Base-by-base conservation (phyloP, 352 stramenopile species). In the Phytopythium aichiense region DNA sequence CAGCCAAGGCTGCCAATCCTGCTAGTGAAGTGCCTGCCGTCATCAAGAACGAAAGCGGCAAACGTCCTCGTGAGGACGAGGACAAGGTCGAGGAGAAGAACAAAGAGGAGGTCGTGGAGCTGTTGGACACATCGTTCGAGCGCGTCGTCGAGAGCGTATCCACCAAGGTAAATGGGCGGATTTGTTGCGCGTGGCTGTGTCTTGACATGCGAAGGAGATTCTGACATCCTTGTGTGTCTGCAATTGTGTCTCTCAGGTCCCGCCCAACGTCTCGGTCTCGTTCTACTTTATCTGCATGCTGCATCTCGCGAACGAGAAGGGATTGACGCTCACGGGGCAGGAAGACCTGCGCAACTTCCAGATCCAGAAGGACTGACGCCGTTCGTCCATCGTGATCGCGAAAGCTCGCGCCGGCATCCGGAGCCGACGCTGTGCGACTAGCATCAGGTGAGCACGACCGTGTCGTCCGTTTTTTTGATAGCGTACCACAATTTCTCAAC, bases 251-350 rank as follows among this genome's bases (percentile, higher is more conserved):
- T n/a, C 59, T 13, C 45, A 92, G 82, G 87, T 94, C 23, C 95
- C 98, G 37, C 75, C 87, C 46, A 97, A 98, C 63, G 96, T 98
- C 9, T 98, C 96, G 5, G 79, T 99, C 18, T 96, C 97, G 12
- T 99, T 99, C 77, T 99, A 99, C 78, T 99, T 99, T 64, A 99
- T 99, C 61, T 99, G 95, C 65, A 88, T 99, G 64, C 77, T 99
- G n/a, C 97, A 99, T 76, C 81, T 99, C 22, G 96, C 96, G 18
- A 99, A 99, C 69, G 97, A 99, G 73, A 99, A 99, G 71, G 95
- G 92, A 20, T 72, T 99, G 15, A 76, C 91, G 60, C 71, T 99
- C 38, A 67, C 69, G 9, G 86, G 86, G 3, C 82, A 95, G 64
- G 79, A 92, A 7, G 80, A 92, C 59, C 51, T 95, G 61, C 72